Evolutionary conservation across 345 rosid species (phyloP).

Genomic region (Geranium brycei): DNA sequence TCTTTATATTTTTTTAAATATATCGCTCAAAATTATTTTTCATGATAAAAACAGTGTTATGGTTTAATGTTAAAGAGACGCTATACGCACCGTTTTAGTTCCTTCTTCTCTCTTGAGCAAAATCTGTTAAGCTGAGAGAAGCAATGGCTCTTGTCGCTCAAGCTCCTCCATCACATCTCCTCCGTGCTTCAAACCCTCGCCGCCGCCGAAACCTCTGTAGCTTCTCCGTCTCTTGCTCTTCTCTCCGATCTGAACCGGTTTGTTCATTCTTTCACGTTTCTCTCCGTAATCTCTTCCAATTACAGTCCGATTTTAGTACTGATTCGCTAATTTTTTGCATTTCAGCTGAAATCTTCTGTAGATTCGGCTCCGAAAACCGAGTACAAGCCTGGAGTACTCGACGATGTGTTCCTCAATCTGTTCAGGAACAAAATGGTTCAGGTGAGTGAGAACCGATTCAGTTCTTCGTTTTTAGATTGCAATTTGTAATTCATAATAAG

Average conservation of each 20-base stretch:
- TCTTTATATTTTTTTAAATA: too few species aligned
- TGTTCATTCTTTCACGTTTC: slow-evolving; percentile 1
- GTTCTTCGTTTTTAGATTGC: not conserved
- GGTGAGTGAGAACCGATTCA: slow-evolving; percentile 23
- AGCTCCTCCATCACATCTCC: slow-evolving; percentile 9
- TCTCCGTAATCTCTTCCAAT: not conserved
- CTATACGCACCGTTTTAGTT: too few species aligned
- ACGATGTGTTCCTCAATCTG: slow-evolving; percentile 42
- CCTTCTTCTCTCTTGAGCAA: too few species aligned
- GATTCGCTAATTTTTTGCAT: not conserved
- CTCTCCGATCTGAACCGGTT: slow-evolving; percentile 22
- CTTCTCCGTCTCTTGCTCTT: slow-evolving; percentile 17
- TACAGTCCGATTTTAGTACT: not conserved
- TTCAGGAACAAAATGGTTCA: slow-evolving; percentile 61
- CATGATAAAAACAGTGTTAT: too few species aligned
- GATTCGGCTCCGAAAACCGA: slow-evolving; percentile 16
- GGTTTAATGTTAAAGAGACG: too few species aligned
- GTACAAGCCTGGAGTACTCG: slow-evolving; percentile 41
- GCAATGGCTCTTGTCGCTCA: slow-evolving; percentile 19
- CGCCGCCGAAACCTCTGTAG: slow-evolving; percentile 6
- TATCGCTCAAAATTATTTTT: too few species aligned
- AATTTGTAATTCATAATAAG: not conserved
- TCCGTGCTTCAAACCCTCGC: slow-evolving; percentile 5
- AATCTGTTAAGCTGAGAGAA: slow-evolving; percentile 9
- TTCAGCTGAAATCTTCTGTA: not conserved